These are phyloP conservation scores for Trifolium subterraneum DNA, from an alignment of 306 rosid genomes.

Conservation along the genomic window DNA sequence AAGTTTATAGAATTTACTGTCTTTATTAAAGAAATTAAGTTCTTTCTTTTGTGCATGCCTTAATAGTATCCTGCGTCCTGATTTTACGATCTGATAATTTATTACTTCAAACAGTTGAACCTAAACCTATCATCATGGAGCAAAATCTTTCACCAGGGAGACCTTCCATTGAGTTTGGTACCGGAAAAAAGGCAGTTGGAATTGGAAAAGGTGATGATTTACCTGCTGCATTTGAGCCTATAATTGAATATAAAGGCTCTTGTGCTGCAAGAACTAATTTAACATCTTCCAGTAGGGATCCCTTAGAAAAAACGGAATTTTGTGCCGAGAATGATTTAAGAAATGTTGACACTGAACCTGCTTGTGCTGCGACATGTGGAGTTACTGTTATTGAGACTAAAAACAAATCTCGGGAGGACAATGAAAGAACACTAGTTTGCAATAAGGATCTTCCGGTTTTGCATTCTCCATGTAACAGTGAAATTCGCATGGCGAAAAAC, in stretches of 20 bases:
- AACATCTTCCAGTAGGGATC: constrained; percentile 41
- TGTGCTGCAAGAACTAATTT: constrained; percentile 42
- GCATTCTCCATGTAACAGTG: constrained; percentile 56
- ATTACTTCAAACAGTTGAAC: constrained; percentile 48
- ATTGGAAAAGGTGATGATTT: constrained; percentile 29
- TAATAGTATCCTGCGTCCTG: constrained; percentile 21
- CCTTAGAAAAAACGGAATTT: constrained; percentile 55
- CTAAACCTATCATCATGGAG: constrained; percentile 43
- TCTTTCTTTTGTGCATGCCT: constrained; percentile 30
- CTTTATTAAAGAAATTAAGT: constrained; percentile 10
- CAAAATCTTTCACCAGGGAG: constrained; percentile 42
- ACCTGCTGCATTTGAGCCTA: constrained; percentile 35
- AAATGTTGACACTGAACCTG: constrained; percentile 38
- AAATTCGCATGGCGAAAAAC: constrained; percentile 41
- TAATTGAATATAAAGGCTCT: constrained; percentile 38
- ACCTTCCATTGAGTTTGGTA: constrained; percentile 36
- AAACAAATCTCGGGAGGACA: constrained; percentile 46
- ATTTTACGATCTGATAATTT: constrained; percentile 29
- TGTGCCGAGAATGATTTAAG: constrained; percentile 73
- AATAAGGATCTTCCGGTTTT: constrained; percentile 44
- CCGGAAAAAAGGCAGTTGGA: constrained; percentile 40
- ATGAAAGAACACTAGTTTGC: constrained; percentile 32
- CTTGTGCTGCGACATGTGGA: constrained; percentile 43
- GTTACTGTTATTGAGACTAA: constrained; percentile 33
- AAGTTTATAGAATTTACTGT: background rate